Base-by-base conservation (phyloP, 306 rosid species). In the Arachis stenosperma region DNA sequence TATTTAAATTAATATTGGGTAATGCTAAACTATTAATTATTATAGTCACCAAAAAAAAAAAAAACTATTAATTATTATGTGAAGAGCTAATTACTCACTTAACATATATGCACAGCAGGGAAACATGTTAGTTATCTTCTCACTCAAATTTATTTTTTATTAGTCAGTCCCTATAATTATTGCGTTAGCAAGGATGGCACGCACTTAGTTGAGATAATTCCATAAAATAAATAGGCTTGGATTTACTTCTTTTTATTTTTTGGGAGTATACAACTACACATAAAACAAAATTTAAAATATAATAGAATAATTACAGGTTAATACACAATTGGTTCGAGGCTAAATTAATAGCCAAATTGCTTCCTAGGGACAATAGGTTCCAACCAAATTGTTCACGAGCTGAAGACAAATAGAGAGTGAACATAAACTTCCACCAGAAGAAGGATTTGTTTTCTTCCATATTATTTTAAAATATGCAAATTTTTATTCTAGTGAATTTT, bases 311-410 rank as follows among this genome's bases (percentile, higher is more conserved):
- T 33, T 2, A 33, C 37, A 33, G 37, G 37, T 33, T 33, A 33
- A 33, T 4, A 33, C 57, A 36, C n/a, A 56, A 66, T 46, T 46
- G 36, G 59, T 29, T 29, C 4, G 63, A 8, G 2, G 46, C 42
- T 41, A 51, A 51, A 51, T 6, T 52, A 57, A 47, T 60, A 47
- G 48, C 29, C 71, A 55, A 30, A 40, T 62, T 14, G 70, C 69
- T 50, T 51, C 39, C 6, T 10, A 53, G 39, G 29, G 70, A 27
- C 11, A 39, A 33, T n/a, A 37, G 44, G 63, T 13, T 51, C 9
- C 67, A 48, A 40, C 50, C 30, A 57, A 43, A 27, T 13, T 30
- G 60, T 5, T 79, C 71, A 79, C 50, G 67, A 69, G 79, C 14
- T 60, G 29, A 73, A 73, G 61, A 50, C 64, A 3, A 33, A 33